phyloP scores from a whole-genome alignment of 352 stramenopile species.

The Globisporangium splendens region DNA sequence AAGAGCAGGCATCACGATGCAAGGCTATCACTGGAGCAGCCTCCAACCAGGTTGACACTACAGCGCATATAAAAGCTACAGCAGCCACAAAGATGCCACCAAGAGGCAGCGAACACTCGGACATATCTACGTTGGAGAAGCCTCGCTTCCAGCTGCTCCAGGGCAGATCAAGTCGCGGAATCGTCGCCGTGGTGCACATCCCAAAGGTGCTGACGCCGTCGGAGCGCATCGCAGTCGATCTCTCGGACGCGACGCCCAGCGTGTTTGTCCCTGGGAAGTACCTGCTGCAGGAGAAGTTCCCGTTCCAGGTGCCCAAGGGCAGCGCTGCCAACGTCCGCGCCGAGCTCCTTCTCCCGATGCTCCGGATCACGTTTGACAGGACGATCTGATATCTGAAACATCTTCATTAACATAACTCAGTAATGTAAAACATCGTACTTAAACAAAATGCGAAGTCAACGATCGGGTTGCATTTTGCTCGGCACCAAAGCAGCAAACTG shows the following conservation, averaged over 20 bases:
- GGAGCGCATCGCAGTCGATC: conserved; percentile 41
- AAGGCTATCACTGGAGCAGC: conserved; percentile 27
- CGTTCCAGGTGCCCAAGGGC: conserved; percentile 34
- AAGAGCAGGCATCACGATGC: conserved; percentile 57
- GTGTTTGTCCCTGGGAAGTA: conserved; percentile 58
- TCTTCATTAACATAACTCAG: neutral
- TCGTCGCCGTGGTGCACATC: conserved; percentile 41
- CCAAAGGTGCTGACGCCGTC: conserved; percentile 30
- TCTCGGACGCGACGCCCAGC: conserved; percentile 41
- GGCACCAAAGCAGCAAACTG: neutral
- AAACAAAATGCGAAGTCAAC: neutral
- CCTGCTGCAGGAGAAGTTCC: conserved; percentile 38
- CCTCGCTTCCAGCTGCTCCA: conserved; percentile 39
- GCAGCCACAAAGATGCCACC: neutral
- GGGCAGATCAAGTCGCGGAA: conserved; percentile 23
- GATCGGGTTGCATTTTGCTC: neutral
- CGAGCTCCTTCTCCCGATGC: conserved; percentile 24
- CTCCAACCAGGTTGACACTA: neutral
- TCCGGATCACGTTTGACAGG: conserved; percentile 24
- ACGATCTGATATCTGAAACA: conserved; percentile 13
- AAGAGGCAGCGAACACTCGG: neutral
- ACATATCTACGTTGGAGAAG: conserved; percentile 19
- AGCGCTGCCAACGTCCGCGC: conserved; percentile 15
- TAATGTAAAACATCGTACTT: too few species aligned
- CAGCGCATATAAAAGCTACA: neutral